Conservation (phyloP, 2,329 filamentous ascomycete genomes). For the Botrytis aclada region DNA sequence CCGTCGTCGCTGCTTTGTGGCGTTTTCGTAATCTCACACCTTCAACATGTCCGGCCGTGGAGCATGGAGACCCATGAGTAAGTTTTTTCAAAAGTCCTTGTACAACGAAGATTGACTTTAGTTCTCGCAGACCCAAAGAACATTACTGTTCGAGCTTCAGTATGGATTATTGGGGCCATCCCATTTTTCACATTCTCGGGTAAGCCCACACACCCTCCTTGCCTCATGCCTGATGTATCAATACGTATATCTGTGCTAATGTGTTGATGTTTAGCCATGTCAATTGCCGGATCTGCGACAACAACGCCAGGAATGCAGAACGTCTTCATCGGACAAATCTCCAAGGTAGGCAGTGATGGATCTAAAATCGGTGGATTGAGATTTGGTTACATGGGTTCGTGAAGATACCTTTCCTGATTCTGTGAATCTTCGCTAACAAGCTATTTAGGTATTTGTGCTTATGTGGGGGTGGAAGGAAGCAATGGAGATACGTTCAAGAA, state of each 20-base stretch:
- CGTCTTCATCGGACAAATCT: constrained; percentile 8
- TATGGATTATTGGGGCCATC: constrained; percentile 15
- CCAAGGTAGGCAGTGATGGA: neutral
- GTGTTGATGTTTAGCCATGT: neutral
- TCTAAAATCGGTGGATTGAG: constrained; percentile 2
- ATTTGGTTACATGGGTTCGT: constrained; percentile 15
- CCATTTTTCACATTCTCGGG: constrained; percentile 10
- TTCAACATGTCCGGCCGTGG: constrained; percentile 6
- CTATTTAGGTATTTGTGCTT: constrained; percentile 15
- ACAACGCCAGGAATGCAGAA: constrained; percentile 15
- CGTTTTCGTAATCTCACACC: neutral
- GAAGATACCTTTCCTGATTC: neutral
- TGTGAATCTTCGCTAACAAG: neutral
- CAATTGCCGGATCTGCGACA: constrained; percentile 14
- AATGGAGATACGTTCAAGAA: constrained; percentile 17
- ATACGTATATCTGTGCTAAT: neutral
- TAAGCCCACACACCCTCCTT: neutral
- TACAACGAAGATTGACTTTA: neutral
- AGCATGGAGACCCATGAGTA: constrained; percentile 17
- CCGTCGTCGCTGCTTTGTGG: neutral
- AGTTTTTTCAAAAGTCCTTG: neutral
- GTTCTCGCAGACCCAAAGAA: constrained; percentile 8
- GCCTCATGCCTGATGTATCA: neutral
- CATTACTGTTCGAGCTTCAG: constrained; percentile 11
- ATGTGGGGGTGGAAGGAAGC: constrained; percentile 10